Base-by-base conservation (phyloP, 2,329 filamentous ascomycete genomes). In the Fusarium humuli region DNA sequence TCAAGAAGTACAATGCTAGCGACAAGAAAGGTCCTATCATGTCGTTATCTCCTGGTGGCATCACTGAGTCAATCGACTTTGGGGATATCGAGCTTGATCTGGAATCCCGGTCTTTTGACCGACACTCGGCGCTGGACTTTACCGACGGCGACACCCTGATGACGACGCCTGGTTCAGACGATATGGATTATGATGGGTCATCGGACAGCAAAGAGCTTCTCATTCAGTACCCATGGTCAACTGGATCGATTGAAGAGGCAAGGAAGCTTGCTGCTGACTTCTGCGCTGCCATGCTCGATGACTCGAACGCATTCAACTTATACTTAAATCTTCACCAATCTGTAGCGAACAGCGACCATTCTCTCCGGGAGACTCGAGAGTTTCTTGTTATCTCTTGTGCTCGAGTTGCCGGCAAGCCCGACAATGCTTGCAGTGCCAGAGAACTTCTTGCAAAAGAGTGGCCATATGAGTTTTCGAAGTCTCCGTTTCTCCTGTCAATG, bases 261-360 rank as follows among this genome's bases (percentile, higher is more conserved):
- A 70, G 48, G 42, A 75, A 75, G 57, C 70, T 75, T 40, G 66
- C 70, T 25, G 74, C 74, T 34, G 75, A 76, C 60, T 76, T 76
- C 46, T 73, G 64, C 27, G 66, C 66, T 27, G 66, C 71, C 42
- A 73, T 75, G 69, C 65, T 62, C 8, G 75, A 76, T 44, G 72
- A 75, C n/a, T 42, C 68, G 41, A 75, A 72, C 42, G 71, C 75
- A 29, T 73, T 67, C 23, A 4, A n/a, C 12, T 59, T 76, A 10
- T 75, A 74, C 50, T 37, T 30, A 6, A 25, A 53, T 8, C 70
- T 76, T n/a, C 57, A 67, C 30, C 41, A 32, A 7, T n/a, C 20
- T 18, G 32, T 74, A 16, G 18, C 48, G n/a, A 48, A 34, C 2
- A 47, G 37, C 11, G 14, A 42, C 16, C 53, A 50, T 13, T 45